A percentile compares a stretch with the other conserved stretches of the same genome.
Evolutionary conservation across 2,329 filamentous ascomycete genomes (phyloP).

Genomic region (Chlorencoelia australis): DNA sequence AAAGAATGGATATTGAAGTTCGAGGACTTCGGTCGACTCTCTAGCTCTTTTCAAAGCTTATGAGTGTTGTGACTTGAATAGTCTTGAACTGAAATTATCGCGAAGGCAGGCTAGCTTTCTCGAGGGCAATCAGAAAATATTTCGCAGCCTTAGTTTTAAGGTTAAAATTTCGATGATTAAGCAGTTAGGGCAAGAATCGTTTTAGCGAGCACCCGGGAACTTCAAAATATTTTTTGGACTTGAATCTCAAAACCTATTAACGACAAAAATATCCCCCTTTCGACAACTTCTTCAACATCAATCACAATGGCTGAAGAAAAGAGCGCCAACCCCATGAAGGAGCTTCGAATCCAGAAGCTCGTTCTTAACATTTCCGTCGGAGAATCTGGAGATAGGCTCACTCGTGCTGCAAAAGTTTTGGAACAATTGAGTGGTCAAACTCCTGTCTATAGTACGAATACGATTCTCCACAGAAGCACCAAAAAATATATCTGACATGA

Average conservation of each 20-base stretch:
- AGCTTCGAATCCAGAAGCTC: slow-evolving; percentile 98
- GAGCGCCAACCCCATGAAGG: slow-evolving; percentile 96
- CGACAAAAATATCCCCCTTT: slow-evolving; percentile 13
- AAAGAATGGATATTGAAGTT: slow-evolving; percentile 28
- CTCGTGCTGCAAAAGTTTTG: slow-evolving; percentile 98
- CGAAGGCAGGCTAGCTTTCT: slow-evolving; percentile 2
- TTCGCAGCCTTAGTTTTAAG: slow-evolving; percentile 4
- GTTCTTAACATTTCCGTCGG: slow-evolving; percentile 99
- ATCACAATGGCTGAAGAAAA: slow-evolving; percentile 61
- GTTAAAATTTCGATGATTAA: slow-evolving; percentile 6
- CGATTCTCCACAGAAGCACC: slow-evolving; percentile 11
- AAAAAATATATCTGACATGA: slow-evolving; percentile 11
- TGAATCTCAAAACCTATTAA: slow-evolving; percentile 4
- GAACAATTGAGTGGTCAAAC: slow-evolving; percentile 99
- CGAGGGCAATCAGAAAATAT: slow-evolving; percentile 4
- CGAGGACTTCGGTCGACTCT: slow-evolving; percentile 24
- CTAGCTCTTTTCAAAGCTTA: slow-evolving; percentile 17
- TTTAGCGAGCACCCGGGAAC: slow-evolving; percentile 6
- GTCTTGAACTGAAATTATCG: slow-evolving; percentile 8
- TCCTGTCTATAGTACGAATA: slow-evolving; percentile 86
- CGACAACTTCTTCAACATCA: slow-evolving; percentile 17
- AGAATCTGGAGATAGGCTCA: slow-evolving; percentile 99
- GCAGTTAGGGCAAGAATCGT: too few relatives aligned
- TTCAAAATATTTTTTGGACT: slow-evolving; percentile 5
- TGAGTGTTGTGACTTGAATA: too few relatives aligned